Conservation (phyloP, 805 yeast species). For the Ogataea trehaloabstinens region DNA sequence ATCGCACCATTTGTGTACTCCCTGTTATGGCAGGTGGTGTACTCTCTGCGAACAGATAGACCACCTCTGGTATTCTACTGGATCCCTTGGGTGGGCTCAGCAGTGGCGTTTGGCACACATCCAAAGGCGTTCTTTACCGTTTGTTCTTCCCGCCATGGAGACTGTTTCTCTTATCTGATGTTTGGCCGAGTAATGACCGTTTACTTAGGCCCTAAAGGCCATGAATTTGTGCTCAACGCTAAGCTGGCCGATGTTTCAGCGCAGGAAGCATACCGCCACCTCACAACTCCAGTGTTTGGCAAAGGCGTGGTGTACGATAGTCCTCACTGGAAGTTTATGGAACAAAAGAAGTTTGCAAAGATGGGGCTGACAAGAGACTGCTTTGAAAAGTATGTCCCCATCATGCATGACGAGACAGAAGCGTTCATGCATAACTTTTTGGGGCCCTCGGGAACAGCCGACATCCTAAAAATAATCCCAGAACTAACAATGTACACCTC, state of each 20-base stretch:
- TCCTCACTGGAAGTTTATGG: conserved; percentile 92
- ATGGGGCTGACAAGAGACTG: conserved; percentile 82
- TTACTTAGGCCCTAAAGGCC: conserved; percentile 95
- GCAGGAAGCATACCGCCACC: conserved; percentile 91
- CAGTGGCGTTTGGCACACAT: conserved; percentile 83
- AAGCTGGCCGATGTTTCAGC: conserved; percentile 89
- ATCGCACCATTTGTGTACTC: conserved; percentile 73
- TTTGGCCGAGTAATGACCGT: conserved; percentile 94
- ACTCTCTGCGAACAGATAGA: conserved; percentile 74
- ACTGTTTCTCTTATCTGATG: conserved; percentile 84
- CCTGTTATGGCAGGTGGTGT: conserved; percentile 61
- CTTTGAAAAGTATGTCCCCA: conserved; percentile 82
- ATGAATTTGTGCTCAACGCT: conserved; percentile 92
- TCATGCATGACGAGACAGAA: conserved; percentile 73
- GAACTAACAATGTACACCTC: conserved; percentile 97
- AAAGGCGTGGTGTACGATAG: conserved; percentile 97
- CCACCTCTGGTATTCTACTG: conserved; percentile 89
- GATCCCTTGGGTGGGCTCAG: conserved; percentile 96
- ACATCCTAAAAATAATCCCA: conserved; percentile 83
- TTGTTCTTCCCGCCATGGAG: conserved; percentile 83
- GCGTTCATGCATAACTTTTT: conserved; percentile 61
- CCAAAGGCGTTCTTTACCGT: conserved; percentile 87
- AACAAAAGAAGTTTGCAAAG: conserved; percentile 96
- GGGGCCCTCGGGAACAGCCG: conserved; percentile 45
- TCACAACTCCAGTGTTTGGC: conserved; percentile 98